A percentile compares a stretch with the other conserved stretches of the same genome.
phyloP scores from a whole-genome alignment of 257 asterid genomes.

The Solanum arcanum region DNA sequence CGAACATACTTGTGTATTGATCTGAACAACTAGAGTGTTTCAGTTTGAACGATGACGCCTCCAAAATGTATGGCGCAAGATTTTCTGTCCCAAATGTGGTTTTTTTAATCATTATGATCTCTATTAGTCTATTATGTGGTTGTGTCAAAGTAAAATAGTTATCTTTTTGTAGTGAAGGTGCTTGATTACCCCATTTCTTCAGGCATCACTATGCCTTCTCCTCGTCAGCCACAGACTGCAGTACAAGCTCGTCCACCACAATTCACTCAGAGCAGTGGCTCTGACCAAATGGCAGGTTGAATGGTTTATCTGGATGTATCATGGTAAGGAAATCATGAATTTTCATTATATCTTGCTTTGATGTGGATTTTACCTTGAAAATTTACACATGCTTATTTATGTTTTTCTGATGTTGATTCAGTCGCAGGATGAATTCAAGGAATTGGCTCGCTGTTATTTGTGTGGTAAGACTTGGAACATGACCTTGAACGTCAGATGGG shows the following conservation, averaged over 20 bases:
- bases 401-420: background rate
- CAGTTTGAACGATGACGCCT: background rate
- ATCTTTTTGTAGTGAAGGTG: background rate
- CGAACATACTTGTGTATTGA: background rate
- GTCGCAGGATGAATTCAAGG: constrained; percentile 1
- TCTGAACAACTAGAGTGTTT: background rate
- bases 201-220: constrained; percentile 11
- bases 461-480: constrained; percentile 6
- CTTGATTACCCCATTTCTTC: background rate
- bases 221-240: constrained; percentile 14
- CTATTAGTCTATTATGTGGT: background rate
- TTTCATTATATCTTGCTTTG: background rate
- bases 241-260: constrained; percentile 14
- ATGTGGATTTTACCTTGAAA: background rate
- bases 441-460: constrained; percentile 2
- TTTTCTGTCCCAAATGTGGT: background rate
- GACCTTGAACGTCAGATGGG: constrained; percentile 13
- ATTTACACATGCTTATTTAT: background rate
- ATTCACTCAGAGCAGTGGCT: constrained; percentile 14
- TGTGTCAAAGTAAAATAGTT: background rate
- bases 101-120: background rate
- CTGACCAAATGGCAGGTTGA: constrained; percentile 23
- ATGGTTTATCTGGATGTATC: background rate
- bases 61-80: background rate
- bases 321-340: background rate